A percentile compares a stretch with the other conserved stretches of the same genome.
phyloP scores from a whole-genome alignment of 1,139 yeast species.

The Hanseniaspora sp. region DNA sequence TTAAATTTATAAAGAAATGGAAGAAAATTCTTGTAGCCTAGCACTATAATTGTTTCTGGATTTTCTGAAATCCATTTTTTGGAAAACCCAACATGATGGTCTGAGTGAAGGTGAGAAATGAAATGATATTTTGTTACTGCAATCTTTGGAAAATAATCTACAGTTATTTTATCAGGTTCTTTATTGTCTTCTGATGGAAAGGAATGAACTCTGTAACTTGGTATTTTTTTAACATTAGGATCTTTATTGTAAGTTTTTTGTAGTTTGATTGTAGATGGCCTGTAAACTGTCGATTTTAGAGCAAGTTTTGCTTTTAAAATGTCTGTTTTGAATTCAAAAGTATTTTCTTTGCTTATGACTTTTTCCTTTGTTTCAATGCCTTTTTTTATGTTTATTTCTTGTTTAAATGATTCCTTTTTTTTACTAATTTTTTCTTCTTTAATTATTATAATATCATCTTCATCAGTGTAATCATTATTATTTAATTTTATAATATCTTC shows the following conservation, averaged over 20 bases:
- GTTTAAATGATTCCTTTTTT: neutral
- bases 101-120: slow-evolving; percentile 79
- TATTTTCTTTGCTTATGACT: neutral
- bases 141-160: slow-evolving; percentile 60
- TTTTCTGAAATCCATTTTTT: slow-evolving; percentile 51
- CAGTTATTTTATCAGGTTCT: slow-evolving; percentile 21
- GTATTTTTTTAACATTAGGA: slow-evolving; percentile 20
- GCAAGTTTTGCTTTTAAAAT: neutral
- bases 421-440: slow-evolving; percentile 17
- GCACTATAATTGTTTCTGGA: slow-evolving; percentile 35
- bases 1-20: slow-evolving; percentile 41
- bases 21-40: slow-evolving; percentile 5
- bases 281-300: neutral
- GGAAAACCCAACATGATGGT: slow-evolving; percentile 79
- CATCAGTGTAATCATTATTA: slow-evolving; percentile 19
- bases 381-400: neutral
- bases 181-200: slow-evolving; percentile 45
- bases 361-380: neutral
- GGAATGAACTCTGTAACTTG: slow-evolving; percentile 26
- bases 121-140: slow-evolving; percentile 46
- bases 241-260: slow-evolving; percentile 5
- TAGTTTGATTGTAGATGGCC: neutral
- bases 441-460: slow-evolving; percentile 19
- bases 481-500: slow-evolving; percentile 23
- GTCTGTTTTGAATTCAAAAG: neutral